Evolutionary conservation across 306 rosid species (phyloP).

Genomic region (Acacia confusa): DNA sequence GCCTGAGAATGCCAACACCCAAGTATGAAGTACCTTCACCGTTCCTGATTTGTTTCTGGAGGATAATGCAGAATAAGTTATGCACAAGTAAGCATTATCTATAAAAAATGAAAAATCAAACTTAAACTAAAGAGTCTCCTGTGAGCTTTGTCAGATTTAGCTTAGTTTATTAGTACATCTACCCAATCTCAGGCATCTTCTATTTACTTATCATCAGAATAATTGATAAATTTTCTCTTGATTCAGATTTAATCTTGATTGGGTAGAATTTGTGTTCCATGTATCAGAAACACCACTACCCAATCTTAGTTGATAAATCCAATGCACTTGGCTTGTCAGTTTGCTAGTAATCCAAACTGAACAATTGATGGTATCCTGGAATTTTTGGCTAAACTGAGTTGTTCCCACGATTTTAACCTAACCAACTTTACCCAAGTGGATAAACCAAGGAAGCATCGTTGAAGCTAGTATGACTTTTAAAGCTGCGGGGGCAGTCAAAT

Average conservation of each 20-base stretch:
- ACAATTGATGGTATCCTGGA: not conserved
- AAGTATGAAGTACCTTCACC: not conserved
- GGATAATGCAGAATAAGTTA: not conserved
- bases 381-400: not conserved
- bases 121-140: not conserved
- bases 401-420: slow-evolving; percentile 1
- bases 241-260: not conserved
- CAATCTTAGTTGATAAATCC: not conserved
- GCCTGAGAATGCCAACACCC: not conserved
- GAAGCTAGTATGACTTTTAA: not conserved
- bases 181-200: not conserved
- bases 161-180: not conserved
- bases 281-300: not conserved
- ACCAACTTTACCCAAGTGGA: not conserved
- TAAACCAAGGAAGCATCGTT: not conserved
- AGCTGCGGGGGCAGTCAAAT: not conserved
- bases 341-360: not conserved
- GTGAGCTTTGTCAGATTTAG: not conserved
- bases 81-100: not conserved
- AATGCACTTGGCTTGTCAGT: not conserved
- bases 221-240: not conserved
- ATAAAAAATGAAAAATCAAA: not conserved
- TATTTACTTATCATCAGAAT: not conserved
- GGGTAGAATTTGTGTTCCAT: not conserved
- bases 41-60: not conserved